Evolutionary conservation across 2,329 filamentous ascomycete species (phyloP), one percentile per base, ranked within the genome.

Genomic region (Ramularia collo-cygni): DNA sequence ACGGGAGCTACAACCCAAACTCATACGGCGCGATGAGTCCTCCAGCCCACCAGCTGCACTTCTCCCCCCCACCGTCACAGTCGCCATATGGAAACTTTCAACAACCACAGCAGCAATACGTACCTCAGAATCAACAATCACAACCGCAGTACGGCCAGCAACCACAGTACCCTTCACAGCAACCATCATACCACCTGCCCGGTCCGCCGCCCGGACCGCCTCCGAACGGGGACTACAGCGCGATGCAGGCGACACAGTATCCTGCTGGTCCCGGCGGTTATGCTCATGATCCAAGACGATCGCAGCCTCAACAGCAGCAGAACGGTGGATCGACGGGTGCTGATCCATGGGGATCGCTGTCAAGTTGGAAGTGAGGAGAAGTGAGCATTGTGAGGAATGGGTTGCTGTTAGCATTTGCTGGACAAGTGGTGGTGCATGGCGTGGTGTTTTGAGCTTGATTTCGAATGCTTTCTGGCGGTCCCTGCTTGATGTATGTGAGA

Each of bases 161-260:
- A 29, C 65, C 44, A 63, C 64, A 81, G 38, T 77, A 77, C 9
- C 72, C 77, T 37, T 79, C 79, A 4, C 84, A 81, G 56, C 71
- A 83, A 17, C 79, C 78, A 0, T n/a, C n/a, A n/a, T 24, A 24
- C 10, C 21, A 24, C 6, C 21, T 24, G 10, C 79, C 79, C 13
- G 80, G 79, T 3, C 80, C 80, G 8, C 80, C 79, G 0, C 79
- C 79, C 1, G 76, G 77, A 2, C 77, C 79, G 35, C 74, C 74
- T 10, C 67, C 72, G 4, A 64, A 69, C 34, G 69, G 71, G 29
- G 71, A 72, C n/a, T 80, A 75, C 54, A 64, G 67, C 2, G 61
- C 59, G 15, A 54, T 59, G 41, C 58, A 59, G 44, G 51, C 57
- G 33, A 46, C 58, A 31, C 41, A 54, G 34, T 66, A 67, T 59